A percentile compares a stretch with the other conserved stretches of the same genome.
Evolutionary conservation across 2,329 filamentous ascomycete genomes (phyloP).

Genomic region (Talaromyces verruculosus): DNA sequence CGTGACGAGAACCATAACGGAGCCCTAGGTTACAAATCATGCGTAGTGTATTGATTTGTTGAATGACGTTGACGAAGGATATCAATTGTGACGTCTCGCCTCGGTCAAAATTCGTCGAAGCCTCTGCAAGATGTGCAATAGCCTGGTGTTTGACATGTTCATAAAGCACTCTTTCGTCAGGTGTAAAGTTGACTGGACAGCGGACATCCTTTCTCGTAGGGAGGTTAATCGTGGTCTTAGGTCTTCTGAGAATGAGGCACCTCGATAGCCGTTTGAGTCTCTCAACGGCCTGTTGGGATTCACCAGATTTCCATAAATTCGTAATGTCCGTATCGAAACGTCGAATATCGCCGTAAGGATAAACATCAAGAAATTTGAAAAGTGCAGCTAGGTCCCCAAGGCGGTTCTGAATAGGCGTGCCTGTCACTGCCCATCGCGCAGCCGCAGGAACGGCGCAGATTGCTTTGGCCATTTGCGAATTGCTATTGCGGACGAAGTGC

Average conservation of each 20-base stretch:
- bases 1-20: neutral
- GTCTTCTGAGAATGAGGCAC: neutral
- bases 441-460: neutral
- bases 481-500: neutral
- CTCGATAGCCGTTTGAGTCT: neutral
- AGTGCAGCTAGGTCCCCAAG: neutral
- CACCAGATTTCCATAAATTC: neutral
- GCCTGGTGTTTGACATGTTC: neutral
- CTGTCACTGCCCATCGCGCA: neutral
- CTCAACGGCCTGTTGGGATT: neutral
- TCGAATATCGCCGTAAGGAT: neutral
- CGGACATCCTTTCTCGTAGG: neutral
- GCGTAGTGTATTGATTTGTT: neutral
- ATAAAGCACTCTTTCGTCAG: neutral
- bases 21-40: neutral
- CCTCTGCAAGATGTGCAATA: neutral
- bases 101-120: neutral
- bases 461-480: neutral
- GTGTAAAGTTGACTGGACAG: neutral
- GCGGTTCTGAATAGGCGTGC: neutral
- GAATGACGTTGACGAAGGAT: neutral
- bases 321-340: neutral
- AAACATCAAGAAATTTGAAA: neutral
- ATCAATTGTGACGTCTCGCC: neutral
- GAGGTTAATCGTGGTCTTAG: neutral